These are phyloP conservation scores for Aspergillus clavatus DNA, from an alignment of 2,329 filamentous ascomycete species.

Conservation along the genomic window DNA sequence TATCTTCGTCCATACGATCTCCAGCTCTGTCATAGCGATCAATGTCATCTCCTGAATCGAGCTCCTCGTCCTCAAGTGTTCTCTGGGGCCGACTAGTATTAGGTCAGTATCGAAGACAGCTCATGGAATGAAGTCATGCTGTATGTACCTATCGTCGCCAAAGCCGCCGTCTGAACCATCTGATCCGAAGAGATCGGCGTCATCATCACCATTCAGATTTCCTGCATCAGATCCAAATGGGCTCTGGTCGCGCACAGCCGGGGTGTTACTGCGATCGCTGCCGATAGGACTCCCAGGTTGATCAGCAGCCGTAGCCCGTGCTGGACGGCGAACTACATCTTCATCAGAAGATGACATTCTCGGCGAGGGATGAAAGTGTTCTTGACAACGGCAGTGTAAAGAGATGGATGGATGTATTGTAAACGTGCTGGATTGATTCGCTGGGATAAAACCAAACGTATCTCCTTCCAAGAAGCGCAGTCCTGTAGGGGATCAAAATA, in stretches of 20 bases:
- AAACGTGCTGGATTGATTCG: too few species aligned
- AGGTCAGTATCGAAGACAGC: conserved; percentile 11
- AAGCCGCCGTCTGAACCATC: conserved; percentile 40
- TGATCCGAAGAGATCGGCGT: conserved; percentile 45
- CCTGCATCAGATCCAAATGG: conserved; percentile 26
- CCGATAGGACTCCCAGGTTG: conserved; percentile 18
- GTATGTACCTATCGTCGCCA: conserved; percentile 30
- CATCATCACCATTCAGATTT: conserved; percentile 32
- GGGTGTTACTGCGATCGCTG: conserved; percentile 19
- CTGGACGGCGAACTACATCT: conserved; percentile 34
- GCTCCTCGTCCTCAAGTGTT: conserved; percentile 56
- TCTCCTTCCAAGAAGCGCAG: not conserved
- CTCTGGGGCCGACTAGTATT: conserved; percentile 33
- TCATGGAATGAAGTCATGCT: not conserved
- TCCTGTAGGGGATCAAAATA: not conserved
- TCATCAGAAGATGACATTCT: conserved; percentile 38
- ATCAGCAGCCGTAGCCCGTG: conserved; percentile 21
- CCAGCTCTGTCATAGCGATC: conserved; percentile 50
- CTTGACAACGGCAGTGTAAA: too few species aligned
- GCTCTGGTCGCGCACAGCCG: conserved; percentile 16
- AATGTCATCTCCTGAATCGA: conserved; percentile 61
- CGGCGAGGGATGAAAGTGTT: too few species aligned
- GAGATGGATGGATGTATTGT: too few species aligned
- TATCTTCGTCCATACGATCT: conserved; percentile 43
- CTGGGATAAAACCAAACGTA: not conserved